phyloP scores from a whole-genome alignment of 345 rosid species.

The Isatis tinctoria region DNA sequence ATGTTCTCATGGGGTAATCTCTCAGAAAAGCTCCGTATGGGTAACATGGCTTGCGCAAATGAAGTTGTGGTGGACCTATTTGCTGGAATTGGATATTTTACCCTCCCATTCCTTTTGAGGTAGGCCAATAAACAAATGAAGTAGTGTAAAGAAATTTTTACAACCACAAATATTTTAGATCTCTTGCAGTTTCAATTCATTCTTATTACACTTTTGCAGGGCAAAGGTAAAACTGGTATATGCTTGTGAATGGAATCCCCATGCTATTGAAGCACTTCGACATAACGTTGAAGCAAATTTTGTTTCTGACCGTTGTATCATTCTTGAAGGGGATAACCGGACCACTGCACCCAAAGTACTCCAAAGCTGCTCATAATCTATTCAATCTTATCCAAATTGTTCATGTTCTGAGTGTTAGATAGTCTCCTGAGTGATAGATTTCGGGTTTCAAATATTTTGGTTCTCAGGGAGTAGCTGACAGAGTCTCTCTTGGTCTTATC shows the following conservation, averaged over 20 bases:
- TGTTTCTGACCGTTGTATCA: constrained; percentile 68
- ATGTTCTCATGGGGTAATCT: constrained; percentile 99
- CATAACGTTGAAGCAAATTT: constrained; percentile 64
- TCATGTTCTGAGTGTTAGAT: not conserved
- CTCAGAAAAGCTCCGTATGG: constrained; percentile 94
- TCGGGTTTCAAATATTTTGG: constrained; percentile 4
- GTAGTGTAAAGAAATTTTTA: not conserved
- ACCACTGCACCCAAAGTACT: constrained; percentile 71
- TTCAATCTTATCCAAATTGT: not conserved
- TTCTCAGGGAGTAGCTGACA: constrained; percentile 76
- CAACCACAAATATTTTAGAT: not conserved
- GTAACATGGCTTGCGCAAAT: constrained; percentile 49
- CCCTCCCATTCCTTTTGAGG: constrained; percentile 91
- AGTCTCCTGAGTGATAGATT: not conserved
- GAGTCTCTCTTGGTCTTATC: constrained; percentile 89
- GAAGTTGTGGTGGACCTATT: constrained; percentile 82
- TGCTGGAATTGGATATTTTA: constrained; percentile 93
- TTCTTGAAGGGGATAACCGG: constrained; percentile 85
- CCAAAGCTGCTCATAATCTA: constrained; percentile 1
- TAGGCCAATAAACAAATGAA: constrained; percentile 24
- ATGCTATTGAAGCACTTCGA: constrained; percentile 78
- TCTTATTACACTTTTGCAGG: constrained; percentile 39
- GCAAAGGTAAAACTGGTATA: constrained; percentile 78
- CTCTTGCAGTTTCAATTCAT: not conserved
- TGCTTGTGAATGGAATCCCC: constrained; percentile 97